phyloP scores from a whole-genome alignment of 352 stramenopile species.

The Phytophthora ohioensis region DNA sequence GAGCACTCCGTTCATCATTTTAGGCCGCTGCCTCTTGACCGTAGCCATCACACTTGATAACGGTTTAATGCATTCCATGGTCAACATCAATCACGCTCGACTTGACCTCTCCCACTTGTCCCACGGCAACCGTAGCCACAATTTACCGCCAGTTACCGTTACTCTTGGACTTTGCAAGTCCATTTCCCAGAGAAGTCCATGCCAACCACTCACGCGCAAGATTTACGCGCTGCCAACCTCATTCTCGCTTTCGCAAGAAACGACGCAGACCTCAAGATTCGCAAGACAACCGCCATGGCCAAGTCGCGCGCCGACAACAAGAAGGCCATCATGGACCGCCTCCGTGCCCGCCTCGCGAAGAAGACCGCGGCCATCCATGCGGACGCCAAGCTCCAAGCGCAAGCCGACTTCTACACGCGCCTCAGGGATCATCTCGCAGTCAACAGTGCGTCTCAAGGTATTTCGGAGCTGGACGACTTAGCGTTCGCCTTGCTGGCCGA shows the following conservation, averaged over 20 bases:
- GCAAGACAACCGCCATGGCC: background rate
- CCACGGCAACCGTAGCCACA: too few relatives aligned
- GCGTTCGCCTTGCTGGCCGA: background rate
- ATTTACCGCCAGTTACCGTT: too few relatives aligned
- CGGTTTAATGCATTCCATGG: too few relatives aligned
- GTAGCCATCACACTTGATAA: too few relatives aligned
- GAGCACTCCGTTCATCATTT: too few relatives aligned
- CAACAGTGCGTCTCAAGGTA: background rate
- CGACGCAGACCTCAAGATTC: too few relatives aligned
- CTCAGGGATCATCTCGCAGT: background rate
- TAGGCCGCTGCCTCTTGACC: too few relatives aligned
- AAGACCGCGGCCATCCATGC: background rate
- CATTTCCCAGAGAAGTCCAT: too few relatives aligned
- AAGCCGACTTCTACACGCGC: background rate
- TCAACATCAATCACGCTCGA: too few relatives aligned
- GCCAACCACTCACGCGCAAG: background rate
- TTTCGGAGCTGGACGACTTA: background rate
- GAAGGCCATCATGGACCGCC: background rate
- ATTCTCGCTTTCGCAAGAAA: background rate
- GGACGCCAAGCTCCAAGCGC: background rate
- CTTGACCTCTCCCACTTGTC: too few relatives aligned
- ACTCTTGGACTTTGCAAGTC: too few relatives aligned
- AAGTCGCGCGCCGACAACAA: background rate
- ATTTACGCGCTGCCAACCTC: background rate
- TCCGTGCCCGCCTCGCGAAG: background rate